Percentiles rank a stretch among this genome's conserved stretches.
Conservation (phyloP, 768 basidiomycete genomes). For the Serendipita sp. region DNA sequence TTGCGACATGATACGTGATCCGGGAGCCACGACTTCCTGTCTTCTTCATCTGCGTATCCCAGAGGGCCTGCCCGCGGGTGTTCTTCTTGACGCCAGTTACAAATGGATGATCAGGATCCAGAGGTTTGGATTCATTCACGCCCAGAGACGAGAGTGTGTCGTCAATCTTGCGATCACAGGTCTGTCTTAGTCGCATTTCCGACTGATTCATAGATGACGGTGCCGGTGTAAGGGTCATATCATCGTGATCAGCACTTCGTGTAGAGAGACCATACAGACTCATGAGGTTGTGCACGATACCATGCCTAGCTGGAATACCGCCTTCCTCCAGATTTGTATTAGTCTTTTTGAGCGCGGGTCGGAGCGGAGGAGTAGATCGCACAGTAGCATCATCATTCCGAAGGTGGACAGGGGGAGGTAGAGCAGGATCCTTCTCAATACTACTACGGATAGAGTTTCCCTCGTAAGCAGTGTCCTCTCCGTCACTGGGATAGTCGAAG, state of each 20-base stretch:
- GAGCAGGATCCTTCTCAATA: neutral
- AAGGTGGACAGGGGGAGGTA: neutral
- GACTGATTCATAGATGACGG: constrained; percentile 12
- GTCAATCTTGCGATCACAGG: constrained; percentile 13
- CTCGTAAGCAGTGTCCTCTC: neutral
- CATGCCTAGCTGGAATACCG: constrained; percentile 20
- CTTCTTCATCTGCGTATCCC: constrained; percentile 48
- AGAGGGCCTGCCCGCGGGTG: constrained; percentile 42
- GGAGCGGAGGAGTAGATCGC: constrained; percentile 14
- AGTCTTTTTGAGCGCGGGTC: constrained; percentile 12
- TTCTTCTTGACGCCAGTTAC: constrained; percentile 40
- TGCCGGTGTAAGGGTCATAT: constrained; percentile 6
- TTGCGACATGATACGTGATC: constrained; percentile 62
- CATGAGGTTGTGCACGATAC: constrained; percentile 35
- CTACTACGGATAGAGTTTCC: neutral
- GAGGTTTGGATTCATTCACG: constrained; percentile 29
- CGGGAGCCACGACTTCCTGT: constrained; percentile 26
- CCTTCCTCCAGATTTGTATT: neutral
- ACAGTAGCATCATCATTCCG: neutral
- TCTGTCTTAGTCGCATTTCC: constrained; percentile 11
- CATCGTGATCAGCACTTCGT: constrained; percentile 12
- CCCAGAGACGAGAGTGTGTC: constrained; percentile 21
- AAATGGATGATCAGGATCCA: constrained; percentile 60
- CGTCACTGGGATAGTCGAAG: neutral
- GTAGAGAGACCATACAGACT: constrained; percentile 32